phyloP scores from a whole-genome alignment of 441 rosid species.

The Arabidopsis hybrid region DNA sequence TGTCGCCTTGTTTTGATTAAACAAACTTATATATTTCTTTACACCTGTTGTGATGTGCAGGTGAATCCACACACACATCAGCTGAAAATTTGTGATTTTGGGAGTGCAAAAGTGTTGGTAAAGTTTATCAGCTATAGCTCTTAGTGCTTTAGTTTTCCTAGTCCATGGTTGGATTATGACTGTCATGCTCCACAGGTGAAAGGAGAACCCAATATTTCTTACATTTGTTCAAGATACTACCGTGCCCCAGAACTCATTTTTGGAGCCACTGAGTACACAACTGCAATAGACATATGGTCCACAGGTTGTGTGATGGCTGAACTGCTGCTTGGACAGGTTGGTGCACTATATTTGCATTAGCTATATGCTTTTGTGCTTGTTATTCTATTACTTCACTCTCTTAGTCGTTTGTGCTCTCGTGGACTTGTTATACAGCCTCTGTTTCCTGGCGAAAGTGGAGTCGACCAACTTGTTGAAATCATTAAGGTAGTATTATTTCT shows the following conservation, averaged over 20 bases:
- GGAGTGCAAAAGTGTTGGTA: constrained; percentile 99
- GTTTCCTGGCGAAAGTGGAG: constrained; percentile 99
- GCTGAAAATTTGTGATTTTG: constrained; percentile 95
- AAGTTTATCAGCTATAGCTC: constrained; percentile 32
- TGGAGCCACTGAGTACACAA: constrained; percentile 97
- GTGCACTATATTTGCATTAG: constrained; percentile 8
- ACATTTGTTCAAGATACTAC: constrained; percentile 95
- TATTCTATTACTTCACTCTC: background rate
- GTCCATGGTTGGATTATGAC: background rate
- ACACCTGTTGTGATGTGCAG: constrained; percentile 49
- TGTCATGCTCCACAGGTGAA: constrained; percentile 62
- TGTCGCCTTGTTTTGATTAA: background rate
- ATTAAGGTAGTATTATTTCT: constrained; percentile 68
- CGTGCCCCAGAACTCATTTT: constrained; percentile 99
- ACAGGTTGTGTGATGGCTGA: constrained; percentile 99
- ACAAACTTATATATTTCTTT: constrained; percentile 10
- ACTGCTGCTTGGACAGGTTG: constrained; percentile 96
- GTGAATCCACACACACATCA: constrained; percentile 98
- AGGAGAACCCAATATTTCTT: constrained; percentile 98
- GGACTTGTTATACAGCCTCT: constrained; percentile 66
- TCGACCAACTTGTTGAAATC: constrained; percentile 96
- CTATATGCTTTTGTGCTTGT: background rate
- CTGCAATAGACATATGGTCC: constrained; percentile 99
- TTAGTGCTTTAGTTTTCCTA: background rate
- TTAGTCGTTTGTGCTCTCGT: constrained; percentile 19